A percentile compares a stretch with the other conserved stretches of the same genome.
Conservation (phyloP, 208 protist species). For the Trypanosomatidae sp. region DNA sequence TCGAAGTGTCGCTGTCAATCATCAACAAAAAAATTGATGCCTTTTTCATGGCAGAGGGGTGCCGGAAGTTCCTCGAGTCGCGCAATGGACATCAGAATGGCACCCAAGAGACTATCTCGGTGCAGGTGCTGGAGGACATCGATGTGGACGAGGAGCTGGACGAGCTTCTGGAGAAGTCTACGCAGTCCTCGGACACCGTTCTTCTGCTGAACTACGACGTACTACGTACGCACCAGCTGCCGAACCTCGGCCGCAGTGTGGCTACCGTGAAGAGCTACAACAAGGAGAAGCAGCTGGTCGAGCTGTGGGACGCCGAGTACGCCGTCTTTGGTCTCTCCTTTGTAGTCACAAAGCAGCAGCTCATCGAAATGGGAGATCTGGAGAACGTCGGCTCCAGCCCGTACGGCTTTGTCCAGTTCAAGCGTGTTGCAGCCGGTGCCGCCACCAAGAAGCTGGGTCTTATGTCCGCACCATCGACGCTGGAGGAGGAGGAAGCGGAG, state of each 20-base stretch:
- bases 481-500: conserved; percentile 57
- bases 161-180: conserved; percentile 63
- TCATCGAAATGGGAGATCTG: conserved; percentile 80
- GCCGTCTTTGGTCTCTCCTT: conserved; percentile 74
- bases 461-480: conserved; percentile 44
- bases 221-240: conserved; percentile 52
- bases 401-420: conserved; percentile 77
- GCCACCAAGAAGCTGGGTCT: conserved; percentile 33
- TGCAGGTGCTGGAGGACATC: conserved; percentile 77
- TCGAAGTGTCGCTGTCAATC: conserved; percentile 86
- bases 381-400: conserved; percentile 73
- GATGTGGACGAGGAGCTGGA: conserved; percentile 72
- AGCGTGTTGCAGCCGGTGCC: conserved; percentile 19
- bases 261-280: conserved; percentile 78
- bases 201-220: conserved; percentile 87
- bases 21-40: conserved; percentile 88
- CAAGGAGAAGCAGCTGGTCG: conserved; percentile 58
- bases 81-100: conserved; percentile 33
- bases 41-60: conserved; percentile 77
- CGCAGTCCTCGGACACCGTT: conserved; percentile 50
- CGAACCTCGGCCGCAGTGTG: conserved; percentile 67
- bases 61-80: conserved; percentile 79
- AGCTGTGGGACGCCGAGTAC: conserved; percentile 85
- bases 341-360: conserved; percentile 50
- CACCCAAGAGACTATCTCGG: conserved; percentile 29